These are phyloP conservation scores for Aeschynomene evenia DNA, from an alignment of 306 rosid genomes.

Conservation along the genomic window DNA sequence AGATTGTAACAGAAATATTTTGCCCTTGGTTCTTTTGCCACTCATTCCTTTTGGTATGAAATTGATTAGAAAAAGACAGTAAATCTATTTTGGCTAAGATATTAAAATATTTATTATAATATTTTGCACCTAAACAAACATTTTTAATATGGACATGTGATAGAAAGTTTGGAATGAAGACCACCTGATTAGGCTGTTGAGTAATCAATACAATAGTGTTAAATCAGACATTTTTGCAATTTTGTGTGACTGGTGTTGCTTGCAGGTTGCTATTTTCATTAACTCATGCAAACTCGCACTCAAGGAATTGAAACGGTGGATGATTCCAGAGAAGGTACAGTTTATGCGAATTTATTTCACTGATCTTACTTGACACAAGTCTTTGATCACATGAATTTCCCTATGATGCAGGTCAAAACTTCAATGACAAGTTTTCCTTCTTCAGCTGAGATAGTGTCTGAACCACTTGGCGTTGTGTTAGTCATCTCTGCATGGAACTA, in stretches of 20 bases:
- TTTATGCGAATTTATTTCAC: conserved; percentile 5
- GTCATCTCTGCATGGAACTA: conserved; percentile 96
- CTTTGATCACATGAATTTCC: conserved; percentile 12
- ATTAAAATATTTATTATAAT: conserved; percentile 4
- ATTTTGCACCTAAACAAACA: background rate
- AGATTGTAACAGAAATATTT: background rate
- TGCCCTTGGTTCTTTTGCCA: background rate
- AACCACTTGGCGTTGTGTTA: conserved; percentile 85
- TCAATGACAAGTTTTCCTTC: conserved; percentile 79
- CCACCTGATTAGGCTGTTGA: background rate
- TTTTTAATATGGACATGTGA: background rate
- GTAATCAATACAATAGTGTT: background rate
- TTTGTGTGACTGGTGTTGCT: conserved; percentile 27
- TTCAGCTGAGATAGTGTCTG: conserved; percentile 91
- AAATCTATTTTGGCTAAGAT: conserved; percentile 7
- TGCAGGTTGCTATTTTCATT: conserved; percentile 73
- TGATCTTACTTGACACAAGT: conserved; percentile 5
- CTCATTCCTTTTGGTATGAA: background rate
- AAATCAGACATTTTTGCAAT: conserved; percentile 20
- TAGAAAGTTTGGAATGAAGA: conserved; percentile 5
- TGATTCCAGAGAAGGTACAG: conserved; percentile 78
- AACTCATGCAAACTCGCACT: conserved; percentile 56
- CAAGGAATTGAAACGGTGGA: conserved; percentile 69
- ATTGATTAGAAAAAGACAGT: conserved; percentile 3
- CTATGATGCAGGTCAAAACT: conserved; percentile 65